Evolutionary conservation across 176 grass and related monocot species (phyloP), one percentile per base, ranked within the genome.

Genomic region (Pharus latifolius): DNA sequence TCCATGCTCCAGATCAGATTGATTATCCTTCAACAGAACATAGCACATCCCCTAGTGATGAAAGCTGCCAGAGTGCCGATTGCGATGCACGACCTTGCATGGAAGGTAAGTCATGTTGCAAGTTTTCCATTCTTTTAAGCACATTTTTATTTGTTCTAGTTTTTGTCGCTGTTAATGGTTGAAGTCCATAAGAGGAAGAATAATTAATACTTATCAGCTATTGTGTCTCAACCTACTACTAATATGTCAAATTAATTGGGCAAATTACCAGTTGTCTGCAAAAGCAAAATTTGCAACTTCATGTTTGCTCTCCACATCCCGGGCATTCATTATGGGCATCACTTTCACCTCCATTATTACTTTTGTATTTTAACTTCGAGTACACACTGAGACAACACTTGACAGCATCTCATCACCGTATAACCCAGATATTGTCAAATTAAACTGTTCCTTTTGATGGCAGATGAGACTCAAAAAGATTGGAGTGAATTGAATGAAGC

Each of bases 1-100:
- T 63, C 18, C 56, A 56, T 47, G 29, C 44, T 50, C 71, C 41
- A 19, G 74, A 69, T 55, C 56, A 78, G 58, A 67, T 53, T 30
- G 76, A 75, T 51, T 17, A 69, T 28, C 56, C 58, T 82, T 78
- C 72, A 33, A 81, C 76, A 76, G 70, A 77, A 69, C 59, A 67
- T 59, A 69, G 59, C 5, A 74, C 61, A 54, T 69, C 58, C 49
- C 53, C 84, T 52, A 63, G 80, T 15, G 37, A 87, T 7, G 78
- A 78, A 45, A 56, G 52, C 56, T 46, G 41, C 60, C 68, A 72
- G 50, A 78, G 50, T 8, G 63, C 54, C 51, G 78, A 72, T 34
- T 62, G 78, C 75, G 80, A 87, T 18, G 41, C 35, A 24, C 60
- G 43, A 60, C 65, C 73, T 53, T 82, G 75, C 47, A 60, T 61